Evolutionary conservation across 1,139 yeast species (phyloP), one percentile per base, ranked within the genome.

Genomic region (Diutina mesorugosa): DNA sequence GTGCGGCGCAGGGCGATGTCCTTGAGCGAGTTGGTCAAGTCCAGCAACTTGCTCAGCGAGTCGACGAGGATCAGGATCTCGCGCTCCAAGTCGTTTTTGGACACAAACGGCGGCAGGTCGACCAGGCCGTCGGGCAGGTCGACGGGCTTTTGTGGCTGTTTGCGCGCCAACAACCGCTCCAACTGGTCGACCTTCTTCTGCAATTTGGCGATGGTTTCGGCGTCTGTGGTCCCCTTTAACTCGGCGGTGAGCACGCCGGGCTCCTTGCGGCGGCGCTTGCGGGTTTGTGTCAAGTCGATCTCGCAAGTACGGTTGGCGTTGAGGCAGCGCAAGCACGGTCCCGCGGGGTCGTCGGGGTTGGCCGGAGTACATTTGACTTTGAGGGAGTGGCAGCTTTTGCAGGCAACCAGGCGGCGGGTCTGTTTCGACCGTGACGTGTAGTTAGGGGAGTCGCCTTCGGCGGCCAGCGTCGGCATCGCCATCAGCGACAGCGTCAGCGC

Each of bases 341-440:
- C 80, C 2, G 74, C 66, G 4, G 85, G 85, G 60, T 81, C 76
- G 14, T 70, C 62, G 0, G 78, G 74, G 65, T 87, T 86, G 1
- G 85, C 74, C 0, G 95, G 95, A 12, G 86, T 83, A 67, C 97
- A 90, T 61, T 85, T 84, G 45, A 89, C 96, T 64, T 90, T 90
- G 56, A 89, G 74, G 0, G 87, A 68, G 64, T 90, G 95, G 66
- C 97, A 90, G 57, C 85, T 79, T 57, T 84, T 85, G 67, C 97
- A 90, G 0, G 96, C 96, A 48, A 71, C 53, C 53, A 50, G 53
- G 7, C 53, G 8, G 29, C 53, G 45, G 45, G 53, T 16, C 10
- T 30, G 53, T 18, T 32, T 30, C 7, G 45, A 29, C 14, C 53
- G 45, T 8, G n/a, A 5, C 6, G 41, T 10, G n/a, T 35, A 35